Conservation (phyloP, 768 basidiomycete genomes). For the Agrocybe praecox region DNA sequence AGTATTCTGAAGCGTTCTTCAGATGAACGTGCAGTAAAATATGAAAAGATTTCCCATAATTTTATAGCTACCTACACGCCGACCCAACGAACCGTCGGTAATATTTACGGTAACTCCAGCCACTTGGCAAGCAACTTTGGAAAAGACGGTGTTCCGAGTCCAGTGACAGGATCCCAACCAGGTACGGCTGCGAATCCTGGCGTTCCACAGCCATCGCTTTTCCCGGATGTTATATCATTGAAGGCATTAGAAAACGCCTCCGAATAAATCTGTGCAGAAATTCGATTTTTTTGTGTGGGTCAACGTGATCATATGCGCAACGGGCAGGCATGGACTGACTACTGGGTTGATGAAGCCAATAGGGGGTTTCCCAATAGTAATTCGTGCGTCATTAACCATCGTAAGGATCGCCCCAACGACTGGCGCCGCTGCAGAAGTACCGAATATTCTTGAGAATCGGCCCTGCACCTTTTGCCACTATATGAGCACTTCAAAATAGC, state of each 20-base stretch:
- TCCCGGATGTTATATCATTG: slow-evolving; percentile 49
- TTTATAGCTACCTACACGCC: too few species aligned
- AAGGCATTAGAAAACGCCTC: slow-evolving; percentile 40
- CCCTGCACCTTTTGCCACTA: slow-evolving; percentile 32
- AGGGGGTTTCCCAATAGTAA: slow-evolving; percentile 39
- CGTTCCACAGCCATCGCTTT: slow-evolving; percentile 47
- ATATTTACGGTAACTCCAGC: slow-evolving; percentile 25
- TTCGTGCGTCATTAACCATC: slow-evolving; percentile 54
- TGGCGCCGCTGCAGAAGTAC: slow-evolving; percentile 52
- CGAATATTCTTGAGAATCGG: slow-evolving; percentile 39
- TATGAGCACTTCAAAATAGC: background rate
- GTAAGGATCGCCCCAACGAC: slow-evolving; percentile 51
- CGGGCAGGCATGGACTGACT: slow-evolving; percentile 23
- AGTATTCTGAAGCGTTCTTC: too few species aligned
- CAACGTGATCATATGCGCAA: background rate
- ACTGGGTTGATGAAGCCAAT: slow-evolving; percentile 53
- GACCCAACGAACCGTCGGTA: background rate
- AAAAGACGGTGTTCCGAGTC: slow-evolving; percentile 51
- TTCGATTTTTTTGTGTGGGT: background rate
- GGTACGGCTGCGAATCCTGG: slow-evolving; percentile 32
- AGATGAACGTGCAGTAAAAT: too few species aligned
- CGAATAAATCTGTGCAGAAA: slow-evolving; percentile 42
- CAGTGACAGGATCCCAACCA: slow-evolving; percentile 51
- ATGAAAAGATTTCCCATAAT: too few species aligned
- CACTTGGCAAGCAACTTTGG: slow-evolving; percentile 33